Evolutionary conservation across 768 basidiomycete species (phyloP), one percentile per base, ranked within the genome.

Genomic region (Boletus rubropictus): DNA sequence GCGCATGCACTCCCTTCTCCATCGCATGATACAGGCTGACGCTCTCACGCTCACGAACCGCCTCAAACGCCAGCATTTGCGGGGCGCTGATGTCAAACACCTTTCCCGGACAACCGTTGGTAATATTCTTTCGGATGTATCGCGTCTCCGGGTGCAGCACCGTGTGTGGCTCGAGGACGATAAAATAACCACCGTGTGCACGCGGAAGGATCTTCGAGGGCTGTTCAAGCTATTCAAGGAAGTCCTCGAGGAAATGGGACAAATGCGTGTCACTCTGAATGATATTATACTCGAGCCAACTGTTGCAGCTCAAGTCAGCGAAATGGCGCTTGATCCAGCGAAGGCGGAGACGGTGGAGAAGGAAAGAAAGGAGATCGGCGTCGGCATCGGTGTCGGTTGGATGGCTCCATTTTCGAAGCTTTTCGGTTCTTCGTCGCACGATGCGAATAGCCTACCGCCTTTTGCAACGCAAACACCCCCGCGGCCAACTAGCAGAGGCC

Each of bases 141-240:
- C 73, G 9, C 73, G 73, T 11, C 70, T 95, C n/a, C 81, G 92
- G 2, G 59, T 68, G 7, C 83, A 86, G 37, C 92, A 91, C 72
- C 80, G 87, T 8, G 69, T 72, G 4, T 71, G 84, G 36, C 66
- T 89, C 34, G 90, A 93, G 60, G 84, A 86, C 40, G 89, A 90
- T 42, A 82, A 80, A 53, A 65, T 76, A 7, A 72, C 81, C 12
- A 74, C 74, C 5, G 66, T 70, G 11, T 84, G 81, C 60, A 82
- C 84, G 9, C 77, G 89, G 28, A 86, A 82, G 54, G 96, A 99
- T 57, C 76, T 96, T 52, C 80, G 88, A 10, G 68, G 76, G 7
- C 67, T 99, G 42, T 80, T 97, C 71, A 91, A 85, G 59, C 67
- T 97, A 35, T 75, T 95, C 65, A 86, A 81, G 61, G 94, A 98